phyloP scores from a whole-genome alignment of 257 asterid genomes.

The Petunia secreta region DNA sequence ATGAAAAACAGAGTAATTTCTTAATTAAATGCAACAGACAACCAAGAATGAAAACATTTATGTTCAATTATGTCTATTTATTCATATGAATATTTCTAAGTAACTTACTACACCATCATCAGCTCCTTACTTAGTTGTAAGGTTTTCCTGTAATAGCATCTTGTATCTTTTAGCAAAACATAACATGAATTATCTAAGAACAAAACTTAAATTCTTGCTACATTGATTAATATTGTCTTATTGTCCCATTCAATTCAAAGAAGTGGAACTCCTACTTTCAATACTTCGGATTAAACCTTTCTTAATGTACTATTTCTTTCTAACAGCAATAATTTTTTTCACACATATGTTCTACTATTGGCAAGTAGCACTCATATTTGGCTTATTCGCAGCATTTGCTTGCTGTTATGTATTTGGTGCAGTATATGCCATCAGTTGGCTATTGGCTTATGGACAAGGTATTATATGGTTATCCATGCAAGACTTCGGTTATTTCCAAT shows the following conservation, averaged over 20 bases:
- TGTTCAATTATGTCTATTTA: background rate
- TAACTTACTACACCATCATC: background rate
- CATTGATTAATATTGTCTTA: background rate
- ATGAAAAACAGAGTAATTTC: no score
- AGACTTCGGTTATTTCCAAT: constrained; percentile 1
- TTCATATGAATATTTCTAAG: background rate
- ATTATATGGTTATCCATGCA: constrained; percentile 2
- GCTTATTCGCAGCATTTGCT: constrained; percentile 82
- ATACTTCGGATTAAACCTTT: background rate
- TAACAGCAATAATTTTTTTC: background rate
- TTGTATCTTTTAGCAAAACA: background rate
- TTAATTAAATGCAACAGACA: no score
- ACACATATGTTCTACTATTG: background rate
- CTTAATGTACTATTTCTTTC: background rate
- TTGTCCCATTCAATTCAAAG: constrained; percentile 7
- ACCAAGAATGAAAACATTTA: no score
- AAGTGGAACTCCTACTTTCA: background rate
- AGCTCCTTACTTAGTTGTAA: constrained; percentile 7
- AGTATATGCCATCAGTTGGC: constrained; percentile 80
- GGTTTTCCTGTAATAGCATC: background rate
- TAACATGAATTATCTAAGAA: background rate
- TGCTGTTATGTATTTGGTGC: constrained; percentile 88
- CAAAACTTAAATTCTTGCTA: background rate
- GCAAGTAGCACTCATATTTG: constrained; percentile 4
- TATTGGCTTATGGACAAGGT: constrained; percentile 99